phyloP scores from a whole-genome alignment of 2,329 filamentous ascomycete genomes.

The Atkinsonella hypoxylon region DNA sequence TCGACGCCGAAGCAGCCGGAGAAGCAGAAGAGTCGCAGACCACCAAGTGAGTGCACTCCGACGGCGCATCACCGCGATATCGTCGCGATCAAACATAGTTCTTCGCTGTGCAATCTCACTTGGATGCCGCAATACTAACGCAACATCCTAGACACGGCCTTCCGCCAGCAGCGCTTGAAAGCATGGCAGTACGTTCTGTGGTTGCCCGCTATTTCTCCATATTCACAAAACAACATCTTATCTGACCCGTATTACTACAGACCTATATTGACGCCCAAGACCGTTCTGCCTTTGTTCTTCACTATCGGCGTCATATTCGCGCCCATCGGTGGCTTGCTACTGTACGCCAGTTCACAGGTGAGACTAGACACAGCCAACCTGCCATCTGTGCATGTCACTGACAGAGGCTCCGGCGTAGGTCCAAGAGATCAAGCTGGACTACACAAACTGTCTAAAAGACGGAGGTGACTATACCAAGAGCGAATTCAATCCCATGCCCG shows the following conservation, averaged over 20 bases:
- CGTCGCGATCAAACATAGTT: conserved; percentile 16
- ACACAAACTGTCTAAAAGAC: conserved; percentile 59
- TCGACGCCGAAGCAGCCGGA: conserved; percentile 42
- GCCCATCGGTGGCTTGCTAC: conserved; percentile 74
- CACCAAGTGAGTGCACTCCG: conserved; percentile 55
- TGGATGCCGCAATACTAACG: neutral
- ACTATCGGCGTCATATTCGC: conserved; percentile 84
- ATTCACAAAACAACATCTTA: conserved; percentile 6
- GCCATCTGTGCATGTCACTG: neutral
- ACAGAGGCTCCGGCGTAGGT: conserved; percentile 40
- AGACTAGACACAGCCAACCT: conserved; percentile 11
- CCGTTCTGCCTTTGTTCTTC: conserved; percentile 84
- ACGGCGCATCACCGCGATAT: neutral
- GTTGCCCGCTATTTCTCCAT: neutral
- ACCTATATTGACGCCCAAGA: conserved; percentile 91
- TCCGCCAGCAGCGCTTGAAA: conserved; percentile 91
- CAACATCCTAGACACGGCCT: conserved; percentile 70
- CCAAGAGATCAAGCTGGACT: conserved; percentile 84
- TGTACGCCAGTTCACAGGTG: conserved; percentile 77
- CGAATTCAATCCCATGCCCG: conserved; percentile 39
- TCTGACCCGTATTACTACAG: conserved; percentile 37
- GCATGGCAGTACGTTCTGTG: conserved; percentile 78
- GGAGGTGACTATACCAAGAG: conserved; percentile 31
- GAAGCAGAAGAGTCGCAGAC: conserved; percentile 84
- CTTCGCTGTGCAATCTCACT: neutral